Base-by-base conservation (phyloP, 1,284 basidiomycete species). In the Malassezia globosa region DNA sequence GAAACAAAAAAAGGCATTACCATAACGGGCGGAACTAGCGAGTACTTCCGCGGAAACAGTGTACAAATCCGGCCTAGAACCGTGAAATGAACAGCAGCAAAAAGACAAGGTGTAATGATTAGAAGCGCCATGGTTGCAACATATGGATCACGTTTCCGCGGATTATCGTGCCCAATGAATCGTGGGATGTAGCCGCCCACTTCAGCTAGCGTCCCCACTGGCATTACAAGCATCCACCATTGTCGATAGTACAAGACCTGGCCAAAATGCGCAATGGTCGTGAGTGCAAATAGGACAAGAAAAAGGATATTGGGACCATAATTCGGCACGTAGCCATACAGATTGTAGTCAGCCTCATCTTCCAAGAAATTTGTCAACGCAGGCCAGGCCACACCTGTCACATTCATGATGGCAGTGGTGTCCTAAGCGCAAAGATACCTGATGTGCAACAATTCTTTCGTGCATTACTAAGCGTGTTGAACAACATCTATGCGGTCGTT, bases 1-100 rank as follows among this genome's bases (percentile, higher is more conserved):
- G 39, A 33, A 6, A 63, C 61, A 29, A 63, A 63, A 25, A 59
- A 44, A 3, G 61, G 61, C 34, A 58, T 38, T n/a, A 63, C 45
- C 21, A 52, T 42, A 6, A 42, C 37, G 2, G 61, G 60, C 16
- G 37, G 46, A 16, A 63, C 36, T 7, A 51, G 31, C 11, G 48
- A 42, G 35, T 51, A 51, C 23, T 46, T 29, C 4, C 35, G 26
- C 1, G 54, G 49, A 23, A 61, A 61, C 14, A 56, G 37, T 11
- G 38, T 38, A 7, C 38, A 22, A 10, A 60, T n/a, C n/a, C 46
- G 48, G 0, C 54, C 57, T 5, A 59, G 46, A 7, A 51, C 46
- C 16, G 57, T 42, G 35, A 61, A 63, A 38, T 61, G 54, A 36
- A 51, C 50, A 2, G 60, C 60, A 16, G 56, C 60, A 44, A 63